These are phyloP conservation scores for Plantago ovata DNA, from an alignment of 257 asterid species.

Conservation along the genomic window DNA sequence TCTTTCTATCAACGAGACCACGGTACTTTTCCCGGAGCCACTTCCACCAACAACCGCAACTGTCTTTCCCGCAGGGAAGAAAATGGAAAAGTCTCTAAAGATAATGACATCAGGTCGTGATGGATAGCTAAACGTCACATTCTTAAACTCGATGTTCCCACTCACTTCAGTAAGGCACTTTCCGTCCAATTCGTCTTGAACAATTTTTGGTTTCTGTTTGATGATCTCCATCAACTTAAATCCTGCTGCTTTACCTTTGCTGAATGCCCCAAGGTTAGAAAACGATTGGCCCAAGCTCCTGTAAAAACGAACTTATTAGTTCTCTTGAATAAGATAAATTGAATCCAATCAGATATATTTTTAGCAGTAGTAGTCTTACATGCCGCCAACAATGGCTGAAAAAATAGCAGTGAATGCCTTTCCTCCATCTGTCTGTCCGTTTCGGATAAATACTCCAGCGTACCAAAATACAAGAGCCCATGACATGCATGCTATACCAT, in stretches of 20 bases:
- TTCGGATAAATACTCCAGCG: constrained; percentile 93
- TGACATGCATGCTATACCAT: constrained; percentile 97
- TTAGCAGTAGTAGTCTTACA: constrained; percentile 54
- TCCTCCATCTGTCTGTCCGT: constrained; percentile 90
- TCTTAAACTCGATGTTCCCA: constrained; percentile 88
- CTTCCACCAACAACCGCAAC: constrained; percentile 99
- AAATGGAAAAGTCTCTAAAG: constrained; percentile 84
- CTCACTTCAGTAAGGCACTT: constrained; percentile 55
- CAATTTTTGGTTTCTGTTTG: constrained; percentile 77
- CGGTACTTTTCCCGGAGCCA: constrained; percentile 98
- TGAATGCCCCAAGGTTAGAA: constrained; percentile 91
- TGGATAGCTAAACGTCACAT: constrained; percentile 90
- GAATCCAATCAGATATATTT: not conserved
- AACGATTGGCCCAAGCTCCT: constrained; percentile 99
- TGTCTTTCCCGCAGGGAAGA: constrained; percentile 96
- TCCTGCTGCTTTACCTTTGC: constrained; percentile 98
- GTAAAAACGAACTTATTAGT: constrained; percentile 26
- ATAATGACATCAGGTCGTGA: constrained; percentile 94
- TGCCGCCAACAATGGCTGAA: constrained; percentile 96
- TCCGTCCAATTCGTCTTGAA: constrained; percentile 47
- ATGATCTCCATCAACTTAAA: constrained; percentile 86
- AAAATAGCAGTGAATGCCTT: constrained; percentile 95
- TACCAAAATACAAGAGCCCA: constrained; percentile 99
- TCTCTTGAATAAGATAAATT: not conserved
- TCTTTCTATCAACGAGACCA: constrained; percentile 85